Conservation (phyloP, 2,329 filamentous ascomycete genomes). For the Nemania abortiva region DNA sequence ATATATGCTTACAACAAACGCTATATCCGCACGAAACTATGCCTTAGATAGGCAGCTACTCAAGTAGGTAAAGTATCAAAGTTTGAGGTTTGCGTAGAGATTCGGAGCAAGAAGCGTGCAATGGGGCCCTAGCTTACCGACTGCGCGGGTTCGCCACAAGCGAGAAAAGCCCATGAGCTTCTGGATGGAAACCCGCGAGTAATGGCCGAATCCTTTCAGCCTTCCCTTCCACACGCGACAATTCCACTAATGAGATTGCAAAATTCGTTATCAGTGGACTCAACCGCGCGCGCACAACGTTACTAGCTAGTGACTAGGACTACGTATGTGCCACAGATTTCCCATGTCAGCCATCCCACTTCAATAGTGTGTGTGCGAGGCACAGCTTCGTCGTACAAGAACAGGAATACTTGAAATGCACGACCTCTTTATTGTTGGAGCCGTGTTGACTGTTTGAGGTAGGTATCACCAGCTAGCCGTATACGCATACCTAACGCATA, state of each 20-base stretch:
- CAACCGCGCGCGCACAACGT: slow-evolving; percentile 4
- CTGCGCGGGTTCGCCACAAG: slow-evolving; percentile 23
- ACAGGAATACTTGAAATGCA: neutral
- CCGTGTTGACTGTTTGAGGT: neutral
- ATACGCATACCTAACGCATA: neutral
- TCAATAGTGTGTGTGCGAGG: neutral
- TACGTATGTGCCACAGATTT: neutral
- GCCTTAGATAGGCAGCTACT: neutral
- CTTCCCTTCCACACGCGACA: slow-evolving; percentile 3
- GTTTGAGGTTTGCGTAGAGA: too few relatives aligned
- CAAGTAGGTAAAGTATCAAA: too few relatives aligned
- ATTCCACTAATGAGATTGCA: slow-evolving; percentile 11
- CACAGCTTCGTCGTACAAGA: neutral
- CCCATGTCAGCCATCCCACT: neutral
- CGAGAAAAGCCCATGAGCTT: slow-evolving; percentile 19
- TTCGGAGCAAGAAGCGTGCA: neutral
- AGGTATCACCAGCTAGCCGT: neutral
- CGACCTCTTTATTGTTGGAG: neutral
- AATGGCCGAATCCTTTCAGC: slow-evolving; percentile 32
- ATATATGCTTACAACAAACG: slow-evolving; percentile 1
- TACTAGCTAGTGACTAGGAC: neutral
- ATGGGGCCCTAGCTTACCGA: slow-evolving; percentile 24
- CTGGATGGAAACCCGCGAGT: slow-evolving; percentile 11
- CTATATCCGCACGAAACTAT: neutral
- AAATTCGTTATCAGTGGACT: slow-evolving; percentile 16